Evolutionary conservation across 139 green algal species (phyloP).

Genomic region (Auxenochlorella pyrenoidosa): DNA sequence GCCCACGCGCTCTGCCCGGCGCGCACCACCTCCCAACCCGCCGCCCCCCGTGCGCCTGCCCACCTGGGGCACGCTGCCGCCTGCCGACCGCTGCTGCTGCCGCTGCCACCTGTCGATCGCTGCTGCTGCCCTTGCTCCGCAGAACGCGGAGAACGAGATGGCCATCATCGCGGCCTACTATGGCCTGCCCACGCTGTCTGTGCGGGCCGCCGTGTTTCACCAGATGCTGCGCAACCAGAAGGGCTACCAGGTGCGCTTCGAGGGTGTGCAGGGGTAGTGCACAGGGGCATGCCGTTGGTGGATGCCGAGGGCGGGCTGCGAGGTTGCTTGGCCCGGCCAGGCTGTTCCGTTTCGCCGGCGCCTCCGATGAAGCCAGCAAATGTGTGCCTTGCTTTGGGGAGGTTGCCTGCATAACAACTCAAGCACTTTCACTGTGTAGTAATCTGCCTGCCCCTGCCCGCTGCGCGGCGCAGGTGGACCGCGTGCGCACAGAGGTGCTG

Average conservation of each 20-base stretch:
- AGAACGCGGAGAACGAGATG: conserved; percentile 40
- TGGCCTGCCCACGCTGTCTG: conserved; percentile 34
- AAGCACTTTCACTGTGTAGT: background rate
- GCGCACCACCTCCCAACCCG: no score
- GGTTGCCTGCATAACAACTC: background rate
- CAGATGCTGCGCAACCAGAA: conserved; percentile 31
- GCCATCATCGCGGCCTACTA: conserved; percentile 34
- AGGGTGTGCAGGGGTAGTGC: background rate
- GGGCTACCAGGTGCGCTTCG: conserved; percentile 40
- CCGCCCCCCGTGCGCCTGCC: no score
- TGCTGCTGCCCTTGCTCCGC: background rate
- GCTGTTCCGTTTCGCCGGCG: no score
- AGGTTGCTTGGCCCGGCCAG: no score
- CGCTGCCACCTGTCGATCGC: no score
- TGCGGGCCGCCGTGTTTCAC: conserved; percentile 26
- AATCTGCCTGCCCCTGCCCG: background rate
- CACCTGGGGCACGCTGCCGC: no score
- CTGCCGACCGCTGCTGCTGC: no score
- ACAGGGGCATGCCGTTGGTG: background rate
- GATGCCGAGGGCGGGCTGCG: background rate
- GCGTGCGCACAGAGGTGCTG: conserved; percentile 9
- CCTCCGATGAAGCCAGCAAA: no score
- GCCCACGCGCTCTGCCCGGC: background rate
- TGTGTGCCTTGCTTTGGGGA: no score
- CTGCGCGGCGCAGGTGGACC: conserved; percentile 23